A percentile compares a stretch with the other conserved stretches of the same genome.
Conservation (phyloP, 306 rosid species). For the cucumber (Cucumis sativus) region Cucumber_9930_V3 NC_026658.2:5909501-5910000, state of each 20-base stretch:
- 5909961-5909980: background rate
- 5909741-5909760: background rate
- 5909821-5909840: background rate
- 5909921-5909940: background rate
- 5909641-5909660: background rate
- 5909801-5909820: background rate
- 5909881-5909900: background rate
- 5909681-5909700: background rate
- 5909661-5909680: background rate
- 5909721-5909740: background rate
- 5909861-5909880: background rate
- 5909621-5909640: background rate
- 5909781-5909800: background rate
- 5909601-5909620: background rate
- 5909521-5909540: conserved; percentile 31
- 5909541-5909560: conserved; percentile 43
- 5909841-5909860: background rate
- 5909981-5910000: background rate
- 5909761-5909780: background rate
- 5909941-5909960: background rate
- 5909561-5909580: background rate
- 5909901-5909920: background rate
- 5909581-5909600: background rate
- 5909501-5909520: conserved; percentile 58
- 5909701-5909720: background rate